These are phyloP conservation scores for Malus asiatica DNA, from an alignment of 306 rosid genomes.

Conservation along the genomic window DNA sequence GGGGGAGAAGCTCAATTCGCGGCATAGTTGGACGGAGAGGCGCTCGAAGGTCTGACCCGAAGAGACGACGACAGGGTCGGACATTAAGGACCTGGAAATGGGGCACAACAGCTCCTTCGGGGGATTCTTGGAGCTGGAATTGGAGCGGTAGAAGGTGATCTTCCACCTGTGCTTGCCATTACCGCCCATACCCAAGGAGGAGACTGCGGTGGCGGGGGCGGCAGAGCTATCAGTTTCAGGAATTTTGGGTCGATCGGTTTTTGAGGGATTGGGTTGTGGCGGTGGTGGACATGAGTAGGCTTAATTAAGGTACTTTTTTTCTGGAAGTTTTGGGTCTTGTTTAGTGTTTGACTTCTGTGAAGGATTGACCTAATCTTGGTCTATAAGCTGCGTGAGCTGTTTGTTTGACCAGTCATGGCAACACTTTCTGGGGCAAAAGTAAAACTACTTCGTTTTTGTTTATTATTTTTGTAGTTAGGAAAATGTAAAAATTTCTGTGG, in stretches of 20 bases:
- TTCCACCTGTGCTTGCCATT: constrained; percentile 72
- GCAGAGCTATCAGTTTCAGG: background rate
- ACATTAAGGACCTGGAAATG: constrained; percentile 60
- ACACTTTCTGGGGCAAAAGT: background rate
- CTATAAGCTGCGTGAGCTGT: background rate
- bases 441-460: background rate
- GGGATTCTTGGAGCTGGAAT: constrained; percentile 31
- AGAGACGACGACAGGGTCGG: constrained; percentile 82
- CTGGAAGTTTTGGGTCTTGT: background rate
- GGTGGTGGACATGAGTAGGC: background rate
- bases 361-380: background rate
- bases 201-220: background rate
- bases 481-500: background rate
- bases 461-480: background rate
- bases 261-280: background rate
- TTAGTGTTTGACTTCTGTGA: background rate
- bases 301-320: background rate
- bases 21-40: constrained; percentile 48
- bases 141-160: constrained; percentile 55
- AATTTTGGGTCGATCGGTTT: background rate
- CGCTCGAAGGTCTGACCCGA: constrained; percentile 95
- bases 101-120: constrained; percentile 66
- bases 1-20: constrained; percentile 42
- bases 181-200: constrained; percentile 39
- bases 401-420: background rate